phyloP scores from a whole-genome alignment of 2,329 filamentous ascomycete species.

The Trichoderma brevicompactum region DNA sequence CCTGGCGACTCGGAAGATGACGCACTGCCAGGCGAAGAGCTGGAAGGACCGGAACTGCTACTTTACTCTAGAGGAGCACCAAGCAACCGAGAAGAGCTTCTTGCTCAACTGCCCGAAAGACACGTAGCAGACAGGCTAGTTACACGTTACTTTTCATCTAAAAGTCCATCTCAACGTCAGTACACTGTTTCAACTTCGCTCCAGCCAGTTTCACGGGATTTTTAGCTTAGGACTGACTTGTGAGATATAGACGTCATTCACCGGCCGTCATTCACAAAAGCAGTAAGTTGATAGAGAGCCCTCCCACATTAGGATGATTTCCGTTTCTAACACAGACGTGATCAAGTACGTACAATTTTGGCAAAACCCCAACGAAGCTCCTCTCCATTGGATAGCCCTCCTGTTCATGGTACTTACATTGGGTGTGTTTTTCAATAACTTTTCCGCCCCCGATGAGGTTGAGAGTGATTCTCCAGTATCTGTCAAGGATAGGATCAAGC shows the following conservation, averaged over 20 bases:
- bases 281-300: slow-evolving; percentile 38
- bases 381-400: slow-evolving; percentile 55
- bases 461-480: slow-evolving; percentile 46
- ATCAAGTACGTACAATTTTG: slow-evolving; percentile 56
- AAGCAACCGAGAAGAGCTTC: slow-evolving; percentile 50
- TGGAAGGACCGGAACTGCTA: slow-evolving; percentile 49
- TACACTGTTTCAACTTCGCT: slow-evolving; percentile 3
- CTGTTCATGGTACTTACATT: slow-evolving; percentile 54
- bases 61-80: slow-evolving; percentile 47
- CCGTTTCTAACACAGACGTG: slow-evolving; percentile 20
- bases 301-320: too few species aligned
- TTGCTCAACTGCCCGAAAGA: slow-evolving; percentile 54
- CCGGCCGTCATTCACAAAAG: slow-evolving; percentile 54
- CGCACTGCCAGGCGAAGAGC: slow-evolving; percentile 41
- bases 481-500: slow-evolving; percentile 51
- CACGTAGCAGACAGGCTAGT: slow-evolving; percentile 55
- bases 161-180: slow-evolving; percentile 57
- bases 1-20: slow-evolving; percentile 45
- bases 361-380: slow-evolving; percentile 45
- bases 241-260: slow-evolving; percentile 55
- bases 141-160: slow-evolving; percentile 58
- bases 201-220: not conserved
- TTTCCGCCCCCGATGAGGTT: slow-evolving; percentile 51
- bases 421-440: slow-evolving; percentile 52
- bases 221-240: not conserved